Percentiles rank a stretch among this genome's conserved stretches.
Conservation (phyloP, 441 rosid species). For the Euphorbia celastroides region DNA sequence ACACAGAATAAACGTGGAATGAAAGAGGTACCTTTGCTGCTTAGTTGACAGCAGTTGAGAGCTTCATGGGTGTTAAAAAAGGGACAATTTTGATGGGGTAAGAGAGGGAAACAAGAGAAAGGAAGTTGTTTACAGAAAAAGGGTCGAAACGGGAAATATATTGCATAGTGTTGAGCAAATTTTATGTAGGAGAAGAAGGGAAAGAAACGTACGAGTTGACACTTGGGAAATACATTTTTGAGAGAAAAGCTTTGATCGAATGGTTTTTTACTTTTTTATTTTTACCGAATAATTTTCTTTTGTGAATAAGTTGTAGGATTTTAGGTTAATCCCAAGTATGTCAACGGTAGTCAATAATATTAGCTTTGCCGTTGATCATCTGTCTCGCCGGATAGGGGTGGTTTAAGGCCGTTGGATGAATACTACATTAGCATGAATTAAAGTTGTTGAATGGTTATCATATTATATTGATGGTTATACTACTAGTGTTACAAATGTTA, state of each 20-base stretch:
- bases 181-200: neutral
- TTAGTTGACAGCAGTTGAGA: slow-evolving; percentile 26
- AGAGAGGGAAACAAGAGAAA: neutral
- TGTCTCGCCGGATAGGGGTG: too few relatives aligned
- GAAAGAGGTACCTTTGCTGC: slow-evolving; percentile 7
- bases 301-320: neutral
- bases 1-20: slow-evolving; percentile 12
- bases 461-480: too few relatives aligned
- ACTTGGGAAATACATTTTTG: neutral
- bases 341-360: neutral
- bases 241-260: neutral
- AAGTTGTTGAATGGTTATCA: too few relatives aligned
- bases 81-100: neutral
- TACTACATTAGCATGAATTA: too few relatives aligned
- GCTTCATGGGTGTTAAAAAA: slow-evolving; percentile 13
- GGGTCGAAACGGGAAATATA: neutral
- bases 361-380: too few relatives aligned
- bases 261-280: neutral
- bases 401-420: too few relatives aligned
- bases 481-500: too few relatives aligned
- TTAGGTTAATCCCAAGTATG: neutral
- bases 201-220: slow-evolving; percentile 9
- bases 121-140: neutral
- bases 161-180: slow-evolving; percentile 6
- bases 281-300: neutral